Evolutionary conservation across 176 grass and related monocot genomes (phyloP), one percentile per base, ranked within the genome.

Genomic region (Oryza meridionalis): DNA sequence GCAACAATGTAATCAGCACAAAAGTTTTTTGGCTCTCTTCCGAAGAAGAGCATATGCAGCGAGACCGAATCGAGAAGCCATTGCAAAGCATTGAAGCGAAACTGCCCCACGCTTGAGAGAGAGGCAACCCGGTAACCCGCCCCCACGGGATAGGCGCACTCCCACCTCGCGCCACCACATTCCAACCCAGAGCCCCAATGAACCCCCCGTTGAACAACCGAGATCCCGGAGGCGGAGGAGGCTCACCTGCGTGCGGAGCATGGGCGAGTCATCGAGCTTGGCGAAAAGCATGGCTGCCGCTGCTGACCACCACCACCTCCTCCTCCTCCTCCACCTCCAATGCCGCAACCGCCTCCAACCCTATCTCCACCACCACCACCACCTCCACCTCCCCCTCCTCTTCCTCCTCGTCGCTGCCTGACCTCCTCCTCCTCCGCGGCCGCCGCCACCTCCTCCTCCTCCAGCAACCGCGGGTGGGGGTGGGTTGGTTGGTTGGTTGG

Each of bases 241-340:
- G 47, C 83, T 86, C 80, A 94, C 92, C 92, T 94, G 87, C 69
- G 90, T 94, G 63, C 92, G 85, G 68, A 94, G 87, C 92, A 94
- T 94, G 61, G 92, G 92, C 43, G 92, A 94, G 83, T 94, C 92
- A 72, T 94, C 87, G 72, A 94, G 85, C 85, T 78, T 94, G 81
- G 84, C 29, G 83, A 94, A 90, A 90, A 86, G 82, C 97, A 99
- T 99, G 70, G 88, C 69, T 86, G 79, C 81, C 73, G 67, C 65
- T 44, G 33, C 43, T 16, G 26, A 33, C 47, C 53, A n/a, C 51
- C 4, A 40, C 26, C 9, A 42, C 81, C 35, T 40, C 67, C 90
- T n/a, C n/a, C n/a, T n/a, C n/a, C n/a, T n/a, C n/a, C n/a, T n/a
- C n/a, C n/a, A 7, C 42, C 32, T 3, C 68, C 76, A 79, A 73